Conservation (phyloP, 192 early-diverging fungal species). For the Backusella tarrabulga region DNA sequence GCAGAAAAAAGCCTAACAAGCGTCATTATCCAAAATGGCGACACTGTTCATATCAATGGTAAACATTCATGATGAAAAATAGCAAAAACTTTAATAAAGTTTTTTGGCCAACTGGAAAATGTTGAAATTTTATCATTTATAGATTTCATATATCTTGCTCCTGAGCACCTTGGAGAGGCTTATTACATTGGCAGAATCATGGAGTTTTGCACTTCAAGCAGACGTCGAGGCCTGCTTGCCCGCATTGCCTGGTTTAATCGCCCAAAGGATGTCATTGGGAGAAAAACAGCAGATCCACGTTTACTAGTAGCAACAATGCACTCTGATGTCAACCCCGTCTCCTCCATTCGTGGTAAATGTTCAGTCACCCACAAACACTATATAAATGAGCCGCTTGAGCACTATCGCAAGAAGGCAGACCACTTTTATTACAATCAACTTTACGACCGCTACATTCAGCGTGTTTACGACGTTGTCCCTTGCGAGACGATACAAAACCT, state of each 20-base stretch:
- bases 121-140: conserved; percentile 10
- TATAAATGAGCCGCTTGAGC: conserved; percentile 58
- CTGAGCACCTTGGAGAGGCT: conserved; percentile 70
- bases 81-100: not conserved
- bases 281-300: conserved; percentile 67
- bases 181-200: conserved; percentile 80
- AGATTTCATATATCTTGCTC: conserved; percentile 79
- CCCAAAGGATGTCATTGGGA: conserved; percentile 68
- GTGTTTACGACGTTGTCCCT: conserved; percentile 86
- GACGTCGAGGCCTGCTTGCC: conserved; percentile 50
- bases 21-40: not conserved
- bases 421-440: conserved; percentile 87
- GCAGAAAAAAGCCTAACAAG: not conserved
- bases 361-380: conserved; percentile 65
- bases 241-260: conserved; percentile 76
- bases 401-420: conserved; percentile 60
- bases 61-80: not conserved
- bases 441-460: conserved; percentile 88
- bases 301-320: conserved; percentile 86
- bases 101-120: not conserved
- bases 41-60: conserved; percentile 30
- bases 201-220: conserved; percentile 65
- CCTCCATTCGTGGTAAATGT: conserved; percentile 81
- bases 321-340: conserved; percentile 80
- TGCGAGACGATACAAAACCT: conserved; percentile 76